A percentile compares a stretch with the other conserved stretches of the same genome.
These are phyloP conservation scores for Fusarium lateritium DNA, from an alignment of 2,329 filamentous ascomycete genomes.

Conservation along the genomic window DNA sequence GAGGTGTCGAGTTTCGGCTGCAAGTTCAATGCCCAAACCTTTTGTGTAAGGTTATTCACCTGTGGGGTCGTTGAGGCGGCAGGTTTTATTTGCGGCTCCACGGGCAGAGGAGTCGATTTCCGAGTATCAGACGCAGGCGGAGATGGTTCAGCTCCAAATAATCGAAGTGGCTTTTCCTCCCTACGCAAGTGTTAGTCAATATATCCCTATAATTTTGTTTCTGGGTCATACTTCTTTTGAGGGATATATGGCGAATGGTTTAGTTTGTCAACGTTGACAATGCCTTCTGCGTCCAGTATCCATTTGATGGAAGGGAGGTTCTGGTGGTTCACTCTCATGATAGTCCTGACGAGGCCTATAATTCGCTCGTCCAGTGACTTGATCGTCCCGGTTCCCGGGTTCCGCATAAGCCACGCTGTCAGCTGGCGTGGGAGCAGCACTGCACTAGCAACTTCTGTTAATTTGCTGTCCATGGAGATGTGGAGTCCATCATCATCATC, in stretches of 20 bases:
- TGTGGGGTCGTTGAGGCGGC: neutral
- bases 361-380: constrained; percentile 11
- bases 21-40: neutral
- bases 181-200: neutral
- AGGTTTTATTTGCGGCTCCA: neutral
- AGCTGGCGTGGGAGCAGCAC: constrained; percentile 13
- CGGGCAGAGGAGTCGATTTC: neutral
- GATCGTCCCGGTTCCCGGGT: neutral
- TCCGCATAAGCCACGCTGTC: constrained; percentile 27
- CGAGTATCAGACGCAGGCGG: neutral
- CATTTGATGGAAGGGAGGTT: neutral
- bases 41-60: neutral
- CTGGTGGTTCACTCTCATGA: neutral
- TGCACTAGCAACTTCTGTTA: neutral
- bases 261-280: neutral
- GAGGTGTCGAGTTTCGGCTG: neutral
- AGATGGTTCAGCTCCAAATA: neutral
- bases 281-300: neutral
- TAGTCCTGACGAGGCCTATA: constrained; percentile 9
- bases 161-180: neutral
- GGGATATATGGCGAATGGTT: neutral
- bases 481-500: neutral
- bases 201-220: neutral
- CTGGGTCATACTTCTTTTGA: neutral
- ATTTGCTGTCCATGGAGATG: constrained; percentile 4